A percentile compares a stretch with the other conserved stretches of the same genome.
phyloP scores from a whole-genome alignment of 1,139 yeast species.

The Entelexis paramagnoliae region DNA sequence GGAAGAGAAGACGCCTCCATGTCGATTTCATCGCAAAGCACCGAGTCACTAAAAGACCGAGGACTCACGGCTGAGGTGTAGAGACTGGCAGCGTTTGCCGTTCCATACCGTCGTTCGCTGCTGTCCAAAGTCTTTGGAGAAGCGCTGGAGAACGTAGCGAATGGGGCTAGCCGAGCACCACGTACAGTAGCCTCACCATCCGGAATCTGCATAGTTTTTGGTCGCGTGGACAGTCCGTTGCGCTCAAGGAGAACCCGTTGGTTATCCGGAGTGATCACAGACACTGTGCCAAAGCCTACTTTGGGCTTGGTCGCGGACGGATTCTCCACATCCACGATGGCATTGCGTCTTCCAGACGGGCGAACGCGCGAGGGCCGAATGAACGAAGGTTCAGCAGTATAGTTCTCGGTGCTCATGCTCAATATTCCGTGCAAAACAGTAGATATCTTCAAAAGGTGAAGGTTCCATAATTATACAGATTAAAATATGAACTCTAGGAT shows the following conservation, averaged over 20 bases:
- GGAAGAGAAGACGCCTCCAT: not conserved
- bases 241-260: not conserved
- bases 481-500: not conserved
- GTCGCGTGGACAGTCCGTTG: not conserved
- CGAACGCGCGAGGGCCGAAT: not conserved
- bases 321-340: not conserved
- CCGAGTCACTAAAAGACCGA: not conserved
- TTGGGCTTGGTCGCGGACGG: not conserved
- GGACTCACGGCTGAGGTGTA: not conserved
- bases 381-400: too few relatives aligned
- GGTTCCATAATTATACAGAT: not conserved
- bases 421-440: not conserved
- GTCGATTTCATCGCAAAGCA: not conserved
- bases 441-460: not conserved
- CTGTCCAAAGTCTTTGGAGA: not conserved
- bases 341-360: not conserved
- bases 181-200: not conserved
- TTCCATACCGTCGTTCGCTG: too few relatives aligned
- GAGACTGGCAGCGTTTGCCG: too few relatives aligned
- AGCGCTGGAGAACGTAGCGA: not conserved
- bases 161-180: not conserved
- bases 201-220: too few relatives aligned
- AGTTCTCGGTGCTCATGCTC: not conserved
- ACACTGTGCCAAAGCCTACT: not conserved
- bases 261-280: not conserved